These are phyloP conservation scores for Pseudocercospora ulei DNA, from an alignment of 2,329 filamentous ascomycete genomes.

Conservation along the genomic window DNA sequence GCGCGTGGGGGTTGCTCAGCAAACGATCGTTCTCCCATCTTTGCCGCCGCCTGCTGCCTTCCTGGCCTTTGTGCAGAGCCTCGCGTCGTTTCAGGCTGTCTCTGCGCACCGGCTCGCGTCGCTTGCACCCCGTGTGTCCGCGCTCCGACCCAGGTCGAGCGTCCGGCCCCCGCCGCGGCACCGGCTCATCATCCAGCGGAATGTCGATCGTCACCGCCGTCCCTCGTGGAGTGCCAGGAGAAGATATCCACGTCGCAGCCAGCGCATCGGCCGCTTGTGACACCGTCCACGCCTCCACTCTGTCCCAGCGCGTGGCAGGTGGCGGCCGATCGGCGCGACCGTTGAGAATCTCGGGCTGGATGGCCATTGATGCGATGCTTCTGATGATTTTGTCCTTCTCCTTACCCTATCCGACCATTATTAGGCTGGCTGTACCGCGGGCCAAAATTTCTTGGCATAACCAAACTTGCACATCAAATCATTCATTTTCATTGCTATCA, in stretches of 20 bases:
- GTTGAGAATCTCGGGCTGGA: constrained; percentile 16
- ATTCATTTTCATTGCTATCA: too few relatives aligned
- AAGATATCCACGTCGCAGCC: constrained; percentile 36
- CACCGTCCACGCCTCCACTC: constrained; percentile 42
- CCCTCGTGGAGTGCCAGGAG: constrained; percentile 37
- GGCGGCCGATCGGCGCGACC: constrained; percentile 9
- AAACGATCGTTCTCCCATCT: constrained; percentile 95
- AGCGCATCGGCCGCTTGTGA: constrained; percentile 40
- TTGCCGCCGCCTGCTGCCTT: constrained; percentile 74
- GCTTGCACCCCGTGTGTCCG: constrained; percentile 37
- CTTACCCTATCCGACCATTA: too few relatives aligned
- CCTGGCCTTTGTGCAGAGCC: constrained; percentile 73
- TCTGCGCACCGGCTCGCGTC: constrained; percentile 49
- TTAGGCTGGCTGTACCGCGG: too few relatives aligned
- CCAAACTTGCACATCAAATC: too few relatives aligned
- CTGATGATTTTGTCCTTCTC: too few relatives aligned
- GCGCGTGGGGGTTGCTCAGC: constrained; percentile 72
- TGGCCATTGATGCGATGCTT: constrained; percentile 21
- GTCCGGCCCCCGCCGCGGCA: constrained; percentile 27
- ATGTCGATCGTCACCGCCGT: constrained; percentile 60
- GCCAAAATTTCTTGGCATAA: too few relatives aligned
- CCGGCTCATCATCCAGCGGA: constrained; percentile 56
- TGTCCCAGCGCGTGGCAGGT: constrained; percentile 24
- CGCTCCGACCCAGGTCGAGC: constrained; percentile 22
- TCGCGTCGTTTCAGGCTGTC: constrained; percentile 61